Evolutionary conservation across 129 eudicot genomes (phyloP), one percentile per base, ranked within the genome.

Genomic region (Kitagawia praeruptora): DNA sequence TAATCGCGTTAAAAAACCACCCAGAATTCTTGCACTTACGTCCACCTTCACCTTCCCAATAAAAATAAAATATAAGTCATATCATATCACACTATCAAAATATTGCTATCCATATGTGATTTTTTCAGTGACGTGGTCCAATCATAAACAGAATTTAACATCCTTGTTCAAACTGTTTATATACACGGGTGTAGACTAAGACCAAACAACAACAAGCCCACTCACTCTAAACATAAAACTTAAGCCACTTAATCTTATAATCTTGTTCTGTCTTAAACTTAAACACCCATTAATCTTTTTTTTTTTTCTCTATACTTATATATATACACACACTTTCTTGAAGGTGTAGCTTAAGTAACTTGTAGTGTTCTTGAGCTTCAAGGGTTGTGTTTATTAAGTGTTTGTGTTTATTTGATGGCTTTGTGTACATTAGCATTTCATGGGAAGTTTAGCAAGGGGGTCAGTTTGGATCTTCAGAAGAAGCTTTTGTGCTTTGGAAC

Each of bases 121-220:
- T 84, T 90, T 85, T 39, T 27, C 19, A 40, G 75, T 9, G 46
- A 88, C 95, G 90, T 90, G 91, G 89, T 45, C 91, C 94, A 90
- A 90, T 90, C 56, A 75, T 1, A 69, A 48, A 8, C 40, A 18
- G 41, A 54, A 21, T 45, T 19, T 69, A 15, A 77, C 47, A 61
- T 80, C 75, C 48, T 76, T 49, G 81, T 61, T n/a, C 34, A n/a
- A 61, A 61, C 69, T n/a, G 69, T 61, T 23, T 58, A 58, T n/a
- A 58, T 7, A 58, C 66, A 61, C 69, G 69, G 37, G 69, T 11
- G 13, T 8, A 42, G 9, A 18, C 25, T 13, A 28, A 27, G 4
- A 40, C 42, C 6, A 4, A 0, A 40, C 42, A 34, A 34, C 5
- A 23, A 27, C 16, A 73, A 73, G 0, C 38, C 76, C 76, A 71